Percentiles rank a stretch among this genome's conserved stretches.
Conservation (phyloP, 305 asterid species). For the Andrographis paniculata region DNA sequence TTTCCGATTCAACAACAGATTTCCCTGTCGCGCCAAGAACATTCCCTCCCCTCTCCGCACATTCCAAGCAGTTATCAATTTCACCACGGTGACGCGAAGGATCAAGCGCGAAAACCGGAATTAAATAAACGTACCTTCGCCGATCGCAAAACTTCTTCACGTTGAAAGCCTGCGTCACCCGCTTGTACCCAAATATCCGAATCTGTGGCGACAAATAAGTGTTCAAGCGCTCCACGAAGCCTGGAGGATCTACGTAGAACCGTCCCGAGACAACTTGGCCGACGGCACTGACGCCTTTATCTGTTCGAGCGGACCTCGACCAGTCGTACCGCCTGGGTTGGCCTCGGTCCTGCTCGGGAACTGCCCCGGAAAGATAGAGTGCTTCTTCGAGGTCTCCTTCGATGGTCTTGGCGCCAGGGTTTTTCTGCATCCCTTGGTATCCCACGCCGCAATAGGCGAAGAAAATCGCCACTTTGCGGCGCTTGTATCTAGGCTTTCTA, state of each 20-base stretch:
- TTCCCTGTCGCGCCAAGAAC: conserved; percentile 69
- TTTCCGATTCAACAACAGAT: conserved; percentile 25
- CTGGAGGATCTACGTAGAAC: conserved; percentile 80
- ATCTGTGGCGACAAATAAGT: conserved; percentile 55
- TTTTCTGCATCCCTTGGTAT: conserved; percentile 94
- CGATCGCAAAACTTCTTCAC: conserved; percentile 91
- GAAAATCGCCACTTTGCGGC: conserved; percentile 81
- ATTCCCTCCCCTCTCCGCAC: conserved; percentile 89
- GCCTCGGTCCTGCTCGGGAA: conserved; percentile 73
- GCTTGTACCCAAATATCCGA: conserved; percentile 73
- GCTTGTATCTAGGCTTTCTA: conserved; percentile 56
- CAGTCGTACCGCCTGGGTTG: conserved; percentile 51
- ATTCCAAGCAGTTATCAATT: conserved; percentile 69
- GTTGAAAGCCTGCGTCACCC: conserved; percentile 57
- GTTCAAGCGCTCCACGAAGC: conserved; percentile 70
- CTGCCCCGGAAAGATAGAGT: conserved; percentile 64
- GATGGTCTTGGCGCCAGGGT: conserved; percentile 95
- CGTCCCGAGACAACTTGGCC: conserved; percentile 96
- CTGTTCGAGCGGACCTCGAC: conserved; percentile 88
- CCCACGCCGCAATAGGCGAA: conserved; percentile 93
- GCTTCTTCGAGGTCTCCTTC: conserved; percentile 97
- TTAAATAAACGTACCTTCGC: conserved; percentile 77
- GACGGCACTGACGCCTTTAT: conserved; percentile 92
- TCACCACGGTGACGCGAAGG: conserved; percentile 73
- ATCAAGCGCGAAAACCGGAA: conserved; percentile 87